These are phyloP conservation scores for Backusella morwellensis DNA, from an alignment of 192 early-diverging fungal species.

Conservation along the genomic window DNA sequence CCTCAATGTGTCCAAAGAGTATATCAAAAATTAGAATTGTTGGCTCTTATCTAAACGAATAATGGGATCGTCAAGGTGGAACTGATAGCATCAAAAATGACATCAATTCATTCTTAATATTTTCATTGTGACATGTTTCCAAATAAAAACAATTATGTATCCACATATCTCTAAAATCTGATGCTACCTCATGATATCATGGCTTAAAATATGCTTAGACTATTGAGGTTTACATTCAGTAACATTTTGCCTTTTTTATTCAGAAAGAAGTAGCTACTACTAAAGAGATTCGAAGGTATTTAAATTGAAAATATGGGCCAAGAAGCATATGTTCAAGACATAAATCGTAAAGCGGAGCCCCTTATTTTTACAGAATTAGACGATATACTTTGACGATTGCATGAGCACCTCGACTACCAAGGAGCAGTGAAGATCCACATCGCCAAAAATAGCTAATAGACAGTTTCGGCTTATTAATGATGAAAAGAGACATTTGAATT, in stretches of 20 bases:
- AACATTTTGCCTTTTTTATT: not conserved
- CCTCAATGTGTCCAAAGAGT: too few species aligned
- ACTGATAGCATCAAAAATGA: too few species aligned
- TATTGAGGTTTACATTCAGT: not conserved
- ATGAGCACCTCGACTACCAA: not conserved
- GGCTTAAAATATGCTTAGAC: not conserved
- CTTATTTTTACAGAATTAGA: too few species aligned
- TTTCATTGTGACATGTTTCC: not conserved
- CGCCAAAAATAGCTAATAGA: not conserved
- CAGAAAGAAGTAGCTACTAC: too few species aligned
- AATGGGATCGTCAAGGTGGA: too few species aligned
- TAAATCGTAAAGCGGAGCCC: too few species aligned
- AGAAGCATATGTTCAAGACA: too few species aligned
- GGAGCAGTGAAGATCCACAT: not conserved
- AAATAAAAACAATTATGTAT: not conserved
- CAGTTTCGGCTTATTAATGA: not conserved
- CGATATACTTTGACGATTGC: not conserved
- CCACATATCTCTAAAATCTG: not conserved
- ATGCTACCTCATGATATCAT: not conserved
- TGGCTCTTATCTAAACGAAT: too few species aligned
- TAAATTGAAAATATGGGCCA: too few species aligned
- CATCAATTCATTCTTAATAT: not conserved
- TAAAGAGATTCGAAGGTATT: too few species aligned
- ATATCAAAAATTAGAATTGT: too few species aligned
- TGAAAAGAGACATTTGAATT: not conserved